Evolutionary conservation across 2,329 filamentous ascomycete species (phyloP).

Genomic region (Colletotrichum sidae): DNA sequence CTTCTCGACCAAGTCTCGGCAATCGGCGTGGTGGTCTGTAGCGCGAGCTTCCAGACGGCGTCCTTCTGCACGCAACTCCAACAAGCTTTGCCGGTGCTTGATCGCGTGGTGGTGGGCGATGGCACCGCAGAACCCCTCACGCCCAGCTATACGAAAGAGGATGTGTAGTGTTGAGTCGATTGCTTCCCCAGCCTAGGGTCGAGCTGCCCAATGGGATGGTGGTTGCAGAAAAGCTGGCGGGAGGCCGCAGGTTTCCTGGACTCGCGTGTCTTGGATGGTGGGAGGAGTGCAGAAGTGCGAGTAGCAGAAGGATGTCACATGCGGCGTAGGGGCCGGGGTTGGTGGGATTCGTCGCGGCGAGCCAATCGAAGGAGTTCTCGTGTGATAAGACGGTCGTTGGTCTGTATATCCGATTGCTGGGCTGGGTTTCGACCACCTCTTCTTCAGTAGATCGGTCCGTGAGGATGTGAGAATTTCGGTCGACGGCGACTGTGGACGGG

Average conservation of each 20-base stretch:
- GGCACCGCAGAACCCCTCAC: conserved; percentile 38
- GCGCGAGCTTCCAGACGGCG: conserved; percentile 20
- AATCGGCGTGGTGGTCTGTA: conserved; percentile 13
- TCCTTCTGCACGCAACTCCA: conserved; percentile 16
- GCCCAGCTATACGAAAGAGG: conserved; percentile 19
- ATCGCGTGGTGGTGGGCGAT: conserved; percentile 34
- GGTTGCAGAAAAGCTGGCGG: conserved; percentile 33
- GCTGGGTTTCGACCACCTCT: conserved; percentile 18
- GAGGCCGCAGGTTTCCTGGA: conserved; percentile 35
- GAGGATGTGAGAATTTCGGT: too few relatives aligned
- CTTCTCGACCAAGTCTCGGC: conserved; percentile 6
- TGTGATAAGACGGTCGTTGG: conserved; percentile 12
- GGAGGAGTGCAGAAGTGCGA: conserved; percentile 33
- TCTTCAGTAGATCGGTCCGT: not conserved
- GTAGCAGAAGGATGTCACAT: conserved; percentile 36
- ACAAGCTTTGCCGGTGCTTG: conserved; percentile 24
- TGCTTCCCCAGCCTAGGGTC: conserved; percentile 20
- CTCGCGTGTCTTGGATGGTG: conserved; percentile 29
- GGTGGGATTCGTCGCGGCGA: conserved; percentile 8
- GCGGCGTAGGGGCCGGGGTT: conserved; percentile 29
- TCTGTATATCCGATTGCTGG: conserved; percentile 3
- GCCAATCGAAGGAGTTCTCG: conserved; percentile 32
- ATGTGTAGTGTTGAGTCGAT: conserved; percentile 25
- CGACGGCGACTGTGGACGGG: too few relatives aligned
- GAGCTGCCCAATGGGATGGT: conserved; percentile 27